Conservation (phyloP, 257 asterid species). For the Paraleonurus japonicus region DNA sequence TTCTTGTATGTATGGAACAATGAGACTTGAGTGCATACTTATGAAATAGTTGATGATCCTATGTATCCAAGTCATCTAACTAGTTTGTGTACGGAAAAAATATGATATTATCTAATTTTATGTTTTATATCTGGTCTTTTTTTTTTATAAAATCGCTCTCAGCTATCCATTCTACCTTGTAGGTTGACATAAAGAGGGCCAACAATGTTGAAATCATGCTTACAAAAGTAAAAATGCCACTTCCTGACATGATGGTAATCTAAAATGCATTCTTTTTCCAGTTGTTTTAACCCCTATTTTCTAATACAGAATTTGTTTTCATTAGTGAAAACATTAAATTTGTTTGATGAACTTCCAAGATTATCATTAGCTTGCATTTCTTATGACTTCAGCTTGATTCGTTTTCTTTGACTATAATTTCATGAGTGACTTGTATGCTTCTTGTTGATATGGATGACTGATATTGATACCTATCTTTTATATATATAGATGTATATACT, state of each 20-base stretch:
- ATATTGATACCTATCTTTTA: background rate
- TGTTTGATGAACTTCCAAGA: background rate
- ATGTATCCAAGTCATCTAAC: background rate
- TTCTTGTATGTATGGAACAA: background rate
- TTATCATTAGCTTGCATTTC: background rate
- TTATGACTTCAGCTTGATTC: background rate
- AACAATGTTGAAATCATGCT: constrained; percentile 97
- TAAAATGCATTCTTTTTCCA: constrained; percentile 17
- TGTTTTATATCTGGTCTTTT: background rate
- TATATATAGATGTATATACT: background rate
- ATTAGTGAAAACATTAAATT: background rate
- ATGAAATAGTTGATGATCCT: background rate
- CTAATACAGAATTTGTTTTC: background rate
- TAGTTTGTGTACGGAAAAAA: constrained; percentile 11
- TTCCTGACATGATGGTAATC: constrained; percentile 98
- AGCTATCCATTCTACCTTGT: constrained; percentile 24
- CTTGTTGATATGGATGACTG: background rate
- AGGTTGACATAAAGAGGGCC: constrained; percentile 97
- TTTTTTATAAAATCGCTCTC: constrained; percentile 5
- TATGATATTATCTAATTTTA: background rate
- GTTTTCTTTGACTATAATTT: background rate
- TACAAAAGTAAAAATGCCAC: constrained; percentile 98
- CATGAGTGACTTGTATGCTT: background rate
- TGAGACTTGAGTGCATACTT: background rate
- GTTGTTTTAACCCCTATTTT: constrained; percentile 2